Evolutionary conservation across 257 asterid species (phyloP), one percentile per base, ranked within the genome.

Genomic region (Nicotiana benthamiana): DNA sequence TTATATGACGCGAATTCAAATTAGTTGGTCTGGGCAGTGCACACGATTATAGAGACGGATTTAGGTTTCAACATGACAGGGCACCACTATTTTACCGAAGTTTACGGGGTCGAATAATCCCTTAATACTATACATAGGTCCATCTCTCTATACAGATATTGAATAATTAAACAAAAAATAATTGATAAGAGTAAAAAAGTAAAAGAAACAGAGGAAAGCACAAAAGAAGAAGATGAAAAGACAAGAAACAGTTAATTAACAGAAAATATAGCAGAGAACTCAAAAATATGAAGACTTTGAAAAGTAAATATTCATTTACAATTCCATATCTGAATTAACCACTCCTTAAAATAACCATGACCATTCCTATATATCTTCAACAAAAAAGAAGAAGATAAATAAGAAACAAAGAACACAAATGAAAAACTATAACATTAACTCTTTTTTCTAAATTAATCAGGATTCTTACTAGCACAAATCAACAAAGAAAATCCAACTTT

Each of bases 391-490:
- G 34, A 72, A 46, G 40, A 72, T 72, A 6, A 72, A 72, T 30
- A 68, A 12, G 4, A 68, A 20, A 40, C 32, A 68, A n/a, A 68
- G 18, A 68, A 36, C 1, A n/a, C 11, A 68, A 30, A 65, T 65
- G 28, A 11, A 68, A 30, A 32, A 6, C 52, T 67, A 67, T 5
- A 68, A 72, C 1, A 24, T 1, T 16, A 68, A 11, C 26, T 20
- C 26, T 15, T 72, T 68, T 20, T 11, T 36, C 2, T 68, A 24
- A 62, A 16, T 86, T 80, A 92, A 80, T 85, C 88, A 53, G 96
- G 90, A 82, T 85, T 87, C 83, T 89, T 92, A 70, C 86, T 64
- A 20, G 97, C 98, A 87, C 85, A 89, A 68, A 95, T 89, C 82
- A 93, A 81, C 54, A 95, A 84, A 79, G 95, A 95, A 81, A 90